Percentiles rank a stretch among this genome's conserved stretches.
These are phyloP conservation scores for Syzygium jambos DNA, from an alignment of 345 rosid species.

Conservation along the genomic window DNA sequence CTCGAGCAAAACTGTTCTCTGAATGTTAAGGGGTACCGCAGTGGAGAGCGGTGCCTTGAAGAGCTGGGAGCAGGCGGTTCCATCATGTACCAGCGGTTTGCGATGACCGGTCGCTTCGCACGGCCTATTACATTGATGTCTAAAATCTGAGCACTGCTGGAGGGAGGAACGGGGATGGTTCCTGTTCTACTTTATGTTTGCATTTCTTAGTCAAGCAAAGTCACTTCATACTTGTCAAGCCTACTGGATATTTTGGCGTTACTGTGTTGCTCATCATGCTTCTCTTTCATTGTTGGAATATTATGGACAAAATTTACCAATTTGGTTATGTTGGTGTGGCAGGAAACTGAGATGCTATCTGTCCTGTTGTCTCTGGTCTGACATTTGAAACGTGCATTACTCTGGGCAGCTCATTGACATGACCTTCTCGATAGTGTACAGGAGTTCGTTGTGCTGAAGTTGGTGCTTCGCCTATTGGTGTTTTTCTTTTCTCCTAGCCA, in stretches of 20 bases:
- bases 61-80: constrained; percentile 46
- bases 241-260: background rate
- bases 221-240: background rate
- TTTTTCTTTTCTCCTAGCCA: no score
- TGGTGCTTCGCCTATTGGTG: no score
- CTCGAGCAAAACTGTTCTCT: constrained; percentile 14
- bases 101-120: constrained; percentile 5
- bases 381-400: background rate
- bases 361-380: background rate
- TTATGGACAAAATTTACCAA: background rate
- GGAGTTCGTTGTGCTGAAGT: no score
- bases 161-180: constrained; percentile 37
- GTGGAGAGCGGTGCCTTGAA: constrained; percentile 39
- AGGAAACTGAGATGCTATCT: background rate
- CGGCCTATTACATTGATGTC: constrained; percentile 47
- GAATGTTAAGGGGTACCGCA: constrained; percentile 37
- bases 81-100: constrained; percentile 47
- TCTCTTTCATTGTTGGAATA: background rate
- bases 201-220: background rate
- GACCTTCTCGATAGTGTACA: no score
- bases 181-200: background rate
- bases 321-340: background rate
- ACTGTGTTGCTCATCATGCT: background rate
- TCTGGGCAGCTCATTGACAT: no score
- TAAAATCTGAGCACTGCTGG: constrained; percentile 28